These are phyloP conservation scores for Pseudogymnoascus pannorum DNA, from an alignment of 2,329 filamentous ascomycete species.

Conservation along the genomic window DNA sequence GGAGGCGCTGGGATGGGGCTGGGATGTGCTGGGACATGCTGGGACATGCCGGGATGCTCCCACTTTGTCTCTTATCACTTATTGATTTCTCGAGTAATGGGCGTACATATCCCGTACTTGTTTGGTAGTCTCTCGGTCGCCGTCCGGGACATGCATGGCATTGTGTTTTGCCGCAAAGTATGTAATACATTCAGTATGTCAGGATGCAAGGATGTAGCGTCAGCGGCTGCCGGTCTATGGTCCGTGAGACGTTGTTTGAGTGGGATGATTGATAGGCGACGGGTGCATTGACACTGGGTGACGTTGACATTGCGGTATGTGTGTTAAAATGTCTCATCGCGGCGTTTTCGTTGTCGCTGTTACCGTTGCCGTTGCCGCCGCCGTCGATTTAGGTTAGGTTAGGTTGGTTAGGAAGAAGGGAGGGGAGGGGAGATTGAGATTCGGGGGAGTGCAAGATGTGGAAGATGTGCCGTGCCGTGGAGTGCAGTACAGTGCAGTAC, in stretches of 20 bases:
- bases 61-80: background rate
- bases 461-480: too few relatives aligned
- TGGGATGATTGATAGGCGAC: background rate
- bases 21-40: background rate
- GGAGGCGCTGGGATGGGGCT: too few relatives aligned
- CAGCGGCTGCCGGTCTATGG: background rate
- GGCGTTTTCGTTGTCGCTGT: background rate
- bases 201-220: too few relatives aligned
- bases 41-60: background rate
- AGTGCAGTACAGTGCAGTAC: background rate
- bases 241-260: background rate
- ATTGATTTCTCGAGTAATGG: constrained; percentile 3
- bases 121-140: background rate
- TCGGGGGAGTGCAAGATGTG: too few relatives aligned
- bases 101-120: background rate
- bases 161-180: background rate
- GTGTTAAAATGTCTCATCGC: background rate
- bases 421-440: background rate
- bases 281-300: background rate
- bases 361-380: background rate
- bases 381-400: too few relatives aligned
- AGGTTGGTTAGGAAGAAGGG: too few relatives aligned
- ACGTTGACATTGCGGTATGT: background rate
- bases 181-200: too few relatives aligned
- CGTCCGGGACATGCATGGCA: background rate